phyloP scores from a whole-genome alignment of 129 eudicot species.

The Gnaphalium uliginosum region DNA sequence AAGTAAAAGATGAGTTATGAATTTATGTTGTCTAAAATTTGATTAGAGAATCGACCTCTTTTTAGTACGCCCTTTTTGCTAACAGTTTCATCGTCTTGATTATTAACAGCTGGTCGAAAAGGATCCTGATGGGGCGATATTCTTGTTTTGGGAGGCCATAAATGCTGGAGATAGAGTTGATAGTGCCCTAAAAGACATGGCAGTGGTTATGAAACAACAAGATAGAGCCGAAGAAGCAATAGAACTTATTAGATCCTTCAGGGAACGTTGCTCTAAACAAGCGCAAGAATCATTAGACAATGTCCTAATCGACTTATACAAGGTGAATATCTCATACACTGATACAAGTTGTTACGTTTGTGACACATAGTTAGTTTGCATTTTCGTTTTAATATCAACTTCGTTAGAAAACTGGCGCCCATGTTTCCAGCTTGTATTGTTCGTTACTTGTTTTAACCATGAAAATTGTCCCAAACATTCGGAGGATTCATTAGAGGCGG shows the following conservation, averaged over 20 bases:
- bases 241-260: slow-evolving; percentile 65
- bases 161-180: slow-evolving; percentile 83
- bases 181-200: slow-evolving; percentile 91
- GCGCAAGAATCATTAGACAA: slow-evolving; percentile 94
- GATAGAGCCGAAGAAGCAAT: slow-evolving; percentile 87
- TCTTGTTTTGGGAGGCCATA: slow-evolving; percentile 74
- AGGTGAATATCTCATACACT: slow-evolving; percentile 43
- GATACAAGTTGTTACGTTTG: no score
- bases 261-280: slow-evolving; percentile 63
- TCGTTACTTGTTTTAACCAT: neutral
- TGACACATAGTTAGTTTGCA: neutral
- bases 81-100: neutral
- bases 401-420: neutral
- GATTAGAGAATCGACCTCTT: neutral
- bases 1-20: neutral
- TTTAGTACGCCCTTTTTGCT: slow-evolving; percentile 1
- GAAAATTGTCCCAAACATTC: neutral
- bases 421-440: neutral
- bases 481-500: neutral
- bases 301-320: slow-evolving; percentile 75
- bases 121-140: slow-evolving; percentile 71
- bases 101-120: slow-evolving; percentile 68
- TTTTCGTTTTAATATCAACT: neutral
- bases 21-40: neutral
- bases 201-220: slow-evolving; percentile 83